Conservation (phyloP, 371 early-diverging fungal genomes). For the Mortierella sp. region DNA sequence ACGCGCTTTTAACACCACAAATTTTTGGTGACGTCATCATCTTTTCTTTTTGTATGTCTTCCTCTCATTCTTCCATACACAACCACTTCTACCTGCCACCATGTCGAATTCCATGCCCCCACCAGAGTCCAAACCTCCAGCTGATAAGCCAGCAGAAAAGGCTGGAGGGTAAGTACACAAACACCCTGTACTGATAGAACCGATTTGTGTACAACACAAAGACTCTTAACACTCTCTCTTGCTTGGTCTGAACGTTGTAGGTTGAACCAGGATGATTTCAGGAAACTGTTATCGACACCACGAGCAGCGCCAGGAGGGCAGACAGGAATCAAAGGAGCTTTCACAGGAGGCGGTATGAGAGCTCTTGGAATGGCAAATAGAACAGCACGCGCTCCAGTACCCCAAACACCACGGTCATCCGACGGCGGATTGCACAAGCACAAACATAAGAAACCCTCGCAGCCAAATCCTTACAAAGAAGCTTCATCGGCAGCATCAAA, state of each 20-base stretch:
- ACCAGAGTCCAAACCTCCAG: slow-evolving; percentile 42
- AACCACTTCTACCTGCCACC: not conserved
- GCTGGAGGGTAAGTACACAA: slow-evolving; percentile 36
- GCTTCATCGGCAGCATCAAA: slow-evolving; percentile 30
- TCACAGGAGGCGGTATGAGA: slow-evolving; percentile 47
- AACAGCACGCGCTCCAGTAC: slow-evolving; percentile 60
- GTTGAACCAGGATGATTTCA: slow-evolving; percentile 85
- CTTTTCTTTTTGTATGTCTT: no score
- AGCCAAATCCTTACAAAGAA: slow-evolving; percentile 33
- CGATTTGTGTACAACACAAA: not conserved
- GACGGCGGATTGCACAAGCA: slow-evolving; percentile 46
- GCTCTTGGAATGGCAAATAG: slow-evolving; percentile 56
- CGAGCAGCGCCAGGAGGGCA: slow-evolving; percentile 61
- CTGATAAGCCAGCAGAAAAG: slow-evolving; percentile 51
- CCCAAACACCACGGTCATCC: slow-evolving; percentile 63
- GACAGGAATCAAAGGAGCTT: slow-evolving; percentile 42
- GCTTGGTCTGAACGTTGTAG: slow-evolving; percentile 44
- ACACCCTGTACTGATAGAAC: not conserved
- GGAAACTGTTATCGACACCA: slow-evolving; percentile 84
- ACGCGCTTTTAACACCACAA: not conserved
- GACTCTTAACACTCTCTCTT: not conserved
- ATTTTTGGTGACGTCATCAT: not conserved
- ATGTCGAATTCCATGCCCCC: slow-evolving; percentile 57
- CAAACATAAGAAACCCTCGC: slow-evolving; percentile 32
- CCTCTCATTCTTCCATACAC: not conserved